Conservation (phyloP, 169 alveolate genomes). For the Eimeria acervulina region DNA sequence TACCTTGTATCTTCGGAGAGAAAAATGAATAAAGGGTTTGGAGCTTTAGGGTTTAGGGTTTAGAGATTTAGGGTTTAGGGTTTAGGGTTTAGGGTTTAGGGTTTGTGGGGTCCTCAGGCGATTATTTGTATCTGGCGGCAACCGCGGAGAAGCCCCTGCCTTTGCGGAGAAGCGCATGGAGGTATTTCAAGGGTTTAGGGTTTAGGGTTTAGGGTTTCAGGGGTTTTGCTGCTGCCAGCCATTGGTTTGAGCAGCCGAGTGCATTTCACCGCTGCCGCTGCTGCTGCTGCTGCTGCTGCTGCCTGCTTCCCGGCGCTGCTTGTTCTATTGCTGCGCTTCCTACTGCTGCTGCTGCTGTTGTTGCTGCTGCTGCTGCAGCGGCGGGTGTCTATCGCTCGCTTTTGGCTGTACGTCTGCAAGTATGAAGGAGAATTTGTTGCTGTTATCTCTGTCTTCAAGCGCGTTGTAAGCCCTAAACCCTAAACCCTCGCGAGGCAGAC, state of each 20-base stretch:
- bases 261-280: neutral
- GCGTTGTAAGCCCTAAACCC: neutral
- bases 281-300: neutral
- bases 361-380: constrained; percentile 17
- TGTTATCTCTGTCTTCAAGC: constrained; percentile 6
- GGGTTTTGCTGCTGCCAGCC: neutral
- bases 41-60: neutral
- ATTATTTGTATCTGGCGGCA: neutral
- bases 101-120: neutral
- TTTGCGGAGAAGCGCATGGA: constrained; percentile 3
- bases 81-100: neutral
- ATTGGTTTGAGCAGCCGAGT: no score
- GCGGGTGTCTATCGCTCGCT: constrained; percentile 39
- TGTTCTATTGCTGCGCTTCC: no score
- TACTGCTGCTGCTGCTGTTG: neutral
- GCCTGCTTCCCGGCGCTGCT: no score
- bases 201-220: neutral
- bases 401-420: constrained; percentile 60
- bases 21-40: neutral
- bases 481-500: no score
- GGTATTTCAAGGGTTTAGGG: neutral
- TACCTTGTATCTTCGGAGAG: no score
- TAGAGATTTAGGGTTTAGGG: no score
- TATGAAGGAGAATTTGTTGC: constrained; percentile 49
- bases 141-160: neutral